Evolutionary conservation across 441 rosid species (phyloP), one percentile per base, ranked within the genome.

Genomic region (Pelargonium fulgidum): DNA sequence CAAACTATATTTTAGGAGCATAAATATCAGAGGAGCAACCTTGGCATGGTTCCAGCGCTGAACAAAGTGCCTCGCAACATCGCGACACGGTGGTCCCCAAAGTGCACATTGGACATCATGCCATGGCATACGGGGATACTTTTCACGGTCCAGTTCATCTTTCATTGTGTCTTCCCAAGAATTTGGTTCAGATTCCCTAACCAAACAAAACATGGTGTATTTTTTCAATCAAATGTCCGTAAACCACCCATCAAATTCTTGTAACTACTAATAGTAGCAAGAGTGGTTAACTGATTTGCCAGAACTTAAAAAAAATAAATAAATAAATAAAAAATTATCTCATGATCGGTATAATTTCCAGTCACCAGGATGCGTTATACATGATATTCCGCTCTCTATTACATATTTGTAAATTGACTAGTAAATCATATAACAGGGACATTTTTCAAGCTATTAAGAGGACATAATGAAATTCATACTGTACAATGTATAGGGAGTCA

Each of bases 31-130:
- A 42, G 4, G 73, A 47, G 17, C 67, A 58, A 95, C 99, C 99
- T 95, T 95, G 69, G 99, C 99, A 83, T 86, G 85, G 85, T 95
- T 95, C 99, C 99, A 95, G 19, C 99, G 95, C 77, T 95, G 98
- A 75, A 95, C 98, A 76, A 95, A 95, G 81, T 95, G 99, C 73
- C 99, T 86, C 29, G 99, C 98, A 47, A 85, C 83, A 74, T 95
- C 99, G 24, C 89, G 95, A 76, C 99, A 95, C 69, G 99, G 93
- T 13, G 99, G 96, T 19, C 99, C 99, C 98, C 93, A 89, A 9
- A 95, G 86, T 52, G 99, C 98, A 88, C 98, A 95, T 61, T 95
- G 99, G 67, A 95, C 96, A 70, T 95, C 99, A 84, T 95, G 98
- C 97, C 99, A 95, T 74, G 99, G 98, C 99, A 95, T 92, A 69